Conservation (phyloP, 495 filamentous ascomycete genomes). For the Aspergillus haitiensis region DNA sequence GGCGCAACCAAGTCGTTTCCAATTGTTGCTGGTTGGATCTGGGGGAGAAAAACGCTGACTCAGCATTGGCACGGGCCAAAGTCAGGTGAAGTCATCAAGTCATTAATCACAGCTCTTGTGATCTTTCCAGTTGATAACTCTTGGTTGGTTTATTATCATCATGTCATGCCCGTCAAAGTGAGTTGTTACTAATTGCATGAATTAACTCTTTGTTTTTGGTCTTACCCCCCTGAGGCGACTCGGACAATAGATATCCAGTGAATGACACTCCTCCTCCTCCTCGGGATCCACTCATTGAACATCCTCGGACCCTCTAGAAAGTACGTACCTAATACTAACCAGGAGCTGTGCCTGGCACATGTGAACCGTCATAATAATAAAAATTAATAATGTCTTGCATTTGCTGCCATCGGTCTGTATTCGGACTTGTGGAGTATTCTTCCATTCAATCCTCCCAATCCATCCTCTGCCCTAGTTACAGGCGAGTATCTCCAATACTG, state of each 20-base stretch:
- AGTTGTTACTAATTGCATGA: too few relatives aligned
- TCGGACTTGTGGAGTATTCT: background rate
- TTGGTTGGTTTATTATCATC: background rate
- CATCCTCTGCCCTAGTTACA: too few relatives aligned
- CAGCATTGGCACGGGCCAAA: conserved; percentile 16
- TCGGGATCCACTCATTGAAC: conserved; percentile 1
- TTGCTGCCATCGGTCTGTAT: too few relatives aligned
- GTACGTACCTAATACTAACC: background rate
- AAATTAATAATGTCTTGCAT: background rate
- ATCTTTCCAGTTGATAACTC: conserved; percentile 3
- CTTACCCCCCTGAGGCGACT: background rate
- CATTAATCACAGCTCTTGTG: conserved; percentile 5
- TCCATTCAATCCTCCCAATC: background rate
- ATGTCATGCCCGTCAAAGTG: background rate
- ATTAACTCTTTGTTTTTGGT: too few relatives aligned
- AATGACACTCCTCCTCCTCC: background rate
- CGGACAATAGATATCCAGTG: background rate
- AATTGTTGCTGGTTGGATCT: conserved; percentile 21
- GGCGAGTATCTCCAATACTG: too few relatives aligned
- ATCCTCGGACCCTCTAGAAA: conserved; percentile 1
- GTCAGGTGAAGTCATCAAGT: conserved; percentile 35
- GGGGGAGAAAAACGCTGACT: conserved; percentile 18
- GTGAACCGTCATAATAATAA: background rate
- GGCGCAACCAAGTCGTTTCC: conserved; percentile 22
- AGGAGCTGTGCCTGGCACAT: background rate